phyloP scores from a whole-genome alignment of 2,329 filamentous ascomycete genomes.

The Penicillium rolfsii region DNA sequence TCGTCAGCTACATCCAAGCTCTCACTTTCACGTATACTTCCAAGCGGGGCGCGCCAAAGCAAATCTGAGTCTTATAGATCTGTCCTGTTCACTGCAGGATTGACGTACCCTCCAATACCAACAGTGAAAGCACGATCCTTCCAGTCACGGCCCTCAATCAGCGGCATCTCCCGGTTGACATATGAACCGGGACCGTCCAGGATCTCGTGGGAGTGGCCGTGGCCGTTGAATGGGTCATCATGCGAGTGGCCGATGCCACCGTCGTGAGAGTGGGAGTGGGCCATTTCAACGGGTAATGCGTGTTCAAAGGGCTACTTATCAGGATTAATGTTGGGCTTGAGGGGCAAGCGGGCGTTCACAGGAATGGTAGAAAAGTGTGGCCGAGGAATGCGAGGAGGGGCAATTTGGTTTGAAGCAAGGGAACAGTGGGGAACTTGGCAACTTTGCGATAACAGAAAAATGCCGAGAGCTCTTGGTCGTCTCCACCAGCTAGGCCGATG shows the following conservation, averaged over 20 bases:
- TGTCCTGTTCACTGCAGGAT: neutral
- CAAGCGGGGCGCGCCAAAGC: constrained; percentile 2
- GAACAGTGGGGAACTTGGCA: constrained; percentile 17
- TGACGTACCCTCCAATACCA: constrained; percentile 88
- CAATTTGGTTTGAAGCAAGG: constrained; percentile 12
- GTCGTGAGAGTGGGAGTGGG: constrained; percentile 49
- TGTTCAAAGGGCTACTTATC: neutral
- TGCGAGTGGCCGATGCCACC: constrained; percentile 51
- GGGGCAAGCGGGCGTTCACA: neutral
- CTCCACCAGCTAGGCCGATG: constrained; percentile 22
- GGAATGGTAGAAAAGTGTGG: constrained; percentile 6
- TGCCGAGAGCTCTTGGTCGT: constrained; percentile 20
- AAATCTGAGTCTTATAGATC: neutral
- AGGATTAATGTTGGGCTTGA: neutral
- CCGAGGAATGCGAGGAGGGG: constrained; percentile 19
- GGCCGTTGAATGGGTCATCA: constrained; percentile 61
- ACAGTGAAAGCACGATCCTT: constrained; percentile 88
- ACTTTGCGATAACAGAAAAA: constrained; percentile 19
- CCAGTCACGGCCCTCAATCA: constrained; percentile 87
- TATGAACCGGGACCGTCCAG: constrained; percentile 92
- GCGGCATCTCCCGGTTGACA: constrained; percentile 87
- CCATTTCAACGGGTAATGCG: constrained; percentile 19
- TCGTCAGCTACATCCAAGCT: neutral
- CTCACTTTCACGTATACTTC: neutral
- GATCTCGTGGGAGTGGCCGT: constrained; percentile 95